Base-by-base conservation (phyloP, 2,329 filamentous ascomycete genomes). In the Alternaria conjuncta region DNA sequence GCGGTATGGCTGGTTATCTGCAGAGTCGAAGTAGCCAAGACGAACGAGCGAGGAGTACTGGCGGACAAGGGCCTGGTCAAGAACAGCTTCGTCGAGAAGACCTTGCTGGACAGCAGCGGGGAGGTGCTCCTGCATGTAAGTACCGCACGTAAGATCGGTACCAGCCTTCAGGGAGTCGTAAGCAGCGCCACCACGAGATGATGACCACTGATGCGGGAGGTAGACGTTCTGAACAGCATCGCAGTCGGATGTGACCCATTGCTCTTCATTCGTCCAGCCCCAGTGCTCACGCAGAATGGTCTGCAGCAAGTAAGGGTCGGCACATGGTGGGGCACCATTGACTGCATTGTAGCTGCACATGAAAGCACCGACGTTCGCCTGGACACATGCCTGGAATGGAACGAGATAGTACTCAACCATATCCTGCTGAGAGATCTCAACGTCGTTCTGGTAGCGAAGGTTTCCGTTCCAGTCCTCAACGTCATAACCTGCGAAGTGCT, bases 371-470 rank as follows among this genome's bases (percentile, higher is more conserved):
- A 83, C 82, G 46, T 83, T 82, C 0, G 80, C 79, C 55, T 83
- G 80, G 2, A 82, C 81, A 65, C 82, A 83, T 25, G 72, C 84
- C 70, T 89, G 82, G 78, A 92, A 92, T 0, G 88, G 85, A 0
- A 87, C 88, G 20, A 90, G 82, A 71, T 90, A 92, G 77, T 91
- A 92, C 70, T 91, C 89, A 0, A 86, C 83, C 6, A 92, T 79
- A 64, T 92, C 90, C 68, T 91, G 89, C 54, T 83, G 80, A 8
- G 83, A 82, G 58, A 90, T 85, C 8, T 83, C 80, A 4, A 87
- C 84, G 72, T 90, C 83, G 63, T 87, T 89, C 9, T 83, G 83
- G 73, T 85, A 82, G 45, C 63, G 66, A 51, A 66, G 41, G 46
- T 72, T 72, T 3, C 76, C 75, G 9, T 75, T 75, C 76, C 76